phyloP scores from a whole-genome alignment of 306 rosid genomes.

The Acmispon strigosus region DNA sequence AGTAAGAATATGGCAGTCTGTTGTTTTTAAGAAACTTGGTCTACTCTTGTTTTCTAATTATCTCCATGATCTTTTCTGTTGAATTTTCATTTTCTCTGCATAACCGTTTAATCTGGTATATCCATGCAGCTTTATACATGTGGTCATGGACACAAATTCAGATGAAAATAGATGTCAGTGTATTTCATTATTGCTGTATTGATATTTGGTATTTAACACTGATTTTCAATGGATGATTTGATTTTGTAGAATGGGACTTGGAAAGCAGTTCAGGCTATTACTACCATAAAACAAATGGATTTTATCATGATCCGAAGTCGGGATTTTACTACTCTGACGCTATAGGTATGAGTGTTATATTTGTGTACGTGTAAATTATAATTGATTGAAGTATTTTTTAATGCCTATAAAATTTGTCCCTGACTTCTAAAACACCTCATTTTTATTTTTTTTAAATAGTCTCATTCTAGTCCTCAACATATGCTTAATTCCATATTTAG shows the following conservation, averaged over 20 bases:
- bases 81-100: neutral
- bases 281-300: constrained; percentile 75
- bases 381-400: neutral
- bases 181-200: neutral
- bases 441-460: no score
- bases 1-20: neutral
- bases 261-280: constrained; percentile 82
- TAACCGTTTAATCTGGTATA: neutral
- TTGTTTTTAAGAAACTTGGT: neutral
- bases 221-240: constrained; percentile 44
- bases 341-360: constrained; percentile 45
- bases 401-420: no score
- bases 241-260: constrained; percentile 75
- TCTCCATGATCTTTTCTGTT: neutral
- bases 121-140: neutral
- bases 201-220: constrained; percentile 25
- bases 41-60: neutral
- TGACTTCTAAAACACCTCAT: no score
- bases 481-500: no score
- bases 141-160: neutral
- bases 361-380: neutral
- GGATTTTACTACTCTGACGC: constrained; percentile 92
- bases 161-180: neutral
- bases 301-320: constrained; percentile 68
- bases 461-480: no score